Percentiles rank a stretch among this genome's conserved stretches.
These are phyloP conservation scores for Tylopilus balloui DNA, from an alignment of 768 basidiomycete genomes.

Conservation along the genomic window DNA sequence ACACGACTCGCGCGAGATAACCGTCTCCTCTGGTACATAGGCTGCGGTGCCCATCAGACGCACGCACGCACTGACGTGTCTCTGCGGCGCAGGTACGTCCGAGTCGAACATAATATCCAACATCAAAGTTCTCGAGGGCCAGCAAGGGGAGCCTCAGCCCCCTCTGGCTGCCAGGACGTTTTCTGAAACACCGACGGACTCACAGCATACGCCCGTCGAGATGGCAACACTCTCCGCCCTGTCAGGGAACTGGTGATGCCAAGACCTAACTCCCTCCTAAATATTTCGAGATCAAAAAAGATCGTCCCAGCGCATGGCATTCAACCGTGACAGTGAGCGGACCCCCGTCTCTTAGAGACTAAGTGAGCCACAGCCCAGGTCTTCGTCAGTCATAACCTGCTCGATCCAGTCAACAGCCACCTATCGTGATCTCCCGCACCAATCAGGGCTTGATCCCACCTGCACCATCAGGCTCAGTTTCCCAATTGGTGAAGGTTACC, in stretches of 20 bases:
- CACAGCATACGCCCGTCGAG: not conserved
- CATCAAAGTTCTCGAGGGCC: no score
- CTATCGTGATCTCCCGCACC: not conserved
- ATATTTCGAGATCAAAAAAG: not conserved
- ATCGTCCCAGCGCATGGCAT: not conserved
- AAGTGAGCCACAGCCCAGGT: not conserved
- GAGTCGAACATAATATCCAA: no score
- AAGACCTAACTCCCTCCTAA: not conserved
- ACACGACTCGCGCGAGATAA: no score
- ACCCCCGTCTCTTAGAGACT: not conserved
- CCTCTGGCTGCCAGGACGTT: no score
- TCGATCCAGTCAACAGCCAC: not conserved
- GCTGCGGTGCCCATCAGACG: no score
- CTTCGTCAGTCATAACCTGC: not conserved
- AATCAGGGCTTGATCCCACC: not conserved
- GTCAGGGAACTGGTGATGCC: not conserved
- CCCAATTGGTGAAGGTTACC: not conserved
- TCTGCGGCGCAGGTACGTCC: no score
- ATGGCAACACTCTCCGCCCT: not conserved
- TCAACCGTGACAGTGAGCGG: not conserved
- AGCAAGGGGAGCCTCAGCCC: no score
- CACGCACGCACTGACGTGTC: no score
- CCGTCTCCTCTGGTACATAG: no score
- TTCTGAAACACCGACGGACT: no score
- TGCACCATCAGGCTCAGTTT: not conserved